Base-by-base conservation (phyloP, 495 filamentous ascomycete species). In the Xylaria scruposa region DNA sequence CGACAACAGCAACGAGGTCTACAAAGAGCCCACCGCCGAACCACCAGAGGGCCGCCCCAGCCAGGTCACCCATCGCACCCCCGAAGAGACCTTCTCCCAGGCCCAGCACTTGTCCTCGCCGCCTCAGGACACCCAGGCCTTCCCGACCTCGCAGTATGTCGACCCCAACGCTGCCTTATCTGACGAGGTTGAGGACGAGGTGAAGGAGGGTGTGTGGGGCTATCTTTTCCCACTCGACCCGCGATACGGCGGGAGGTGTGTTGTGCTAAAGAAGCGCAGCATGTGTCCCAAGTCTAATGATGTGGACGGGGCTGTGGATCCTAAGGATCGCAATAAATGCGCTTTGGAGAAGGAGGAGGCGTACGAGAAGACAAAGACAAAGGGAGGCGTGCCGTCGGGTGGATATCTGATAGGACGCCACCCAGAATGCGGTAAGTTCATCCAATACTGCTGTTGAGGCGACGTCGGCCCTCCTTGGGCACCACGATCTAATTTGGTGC, bases 341-440 rank as follows among this genome's bases (percentile, higher is more conserved):
- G 83, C 81, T 38, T n/a, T 83, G 58, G 79, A 87, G 58, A 81
- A 90, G 70, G 89, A 92, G 79, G 81, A 88, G 72, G 76, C 80
- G 7, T 90, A 88, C 74, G 90, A 92, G 74, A 74, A 85, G 61
- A 83, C 85, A 56, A 91, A 90, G 64, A 64, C 82, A 13, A 87
- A 85, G 46, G 87, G 85, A 46, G 87, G 83, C 5, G 83, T 87
- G 36, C 82, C 92, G 15, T 89, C 93, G 1, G 90, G 91, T n/a
- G 96, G 96, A 46, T 99, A 97, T 79, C 81, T 99, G 33, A 89
- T 98, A 65, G 96, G 96, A 12, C 88, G 96, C 60, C 96, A 99
- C 82, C 91, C 92, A 3, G 97, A 99, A 80, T 98, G 97, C 77
- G 94, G 94, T 97, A 88, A 76, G 92, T 80, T 42, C 5, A 60